phyloP scores from a whole-genome alignment of 768 basidiomycete genomes.

The Lactarius indigo region DNA sequence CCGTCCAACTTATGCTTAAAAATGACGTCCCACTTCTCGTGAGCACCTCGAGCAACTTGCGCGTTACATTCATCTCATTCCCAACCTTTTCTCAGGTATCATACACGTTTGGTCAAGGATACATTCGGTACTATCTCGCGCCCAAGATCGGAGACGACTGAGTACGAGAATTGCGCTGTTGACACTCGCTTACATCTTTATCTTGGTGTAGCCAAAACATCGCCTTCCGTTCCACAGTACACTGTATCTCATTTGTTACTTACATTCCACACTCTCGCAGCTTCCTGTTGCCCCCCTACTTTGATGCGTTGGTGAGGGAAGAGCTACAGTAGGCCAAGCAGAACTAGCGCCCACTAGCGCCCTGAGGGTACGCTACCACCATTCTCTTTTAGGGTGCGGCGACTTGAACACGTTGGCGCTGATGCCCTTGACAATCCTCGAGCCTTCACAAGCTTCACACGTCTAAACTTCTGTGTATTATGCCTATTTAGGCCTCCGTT shows the following conservation, averaged over 20 bases:
- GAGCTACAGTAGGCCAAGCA: background rate
- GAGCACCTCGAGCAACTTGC: conserved; percentile 29
- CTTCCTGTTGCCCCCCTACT: background rate
- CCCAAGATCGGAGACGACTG: conserved; percentile 92
- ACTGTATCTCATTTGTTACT: conserved; percentile 12
- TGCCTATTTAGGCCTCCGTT: background rate
- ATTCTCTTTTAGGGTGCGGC: background rate
- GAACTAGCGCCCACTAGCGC: background rate
- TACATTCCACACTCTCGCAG: background rate
- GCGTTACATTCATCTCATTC: background rate
- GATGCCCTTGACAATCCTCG: background rate
- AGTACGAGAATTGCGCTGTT: conserved; percentile 24
- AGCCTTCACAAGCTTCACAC: background rate
- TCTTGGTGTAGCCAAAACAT: background rate
- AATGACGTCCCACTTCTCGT: conserved; percentile 90
- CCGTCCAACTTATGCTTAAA: conserved; percentile 83
- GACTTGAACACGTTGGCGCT: background rate
- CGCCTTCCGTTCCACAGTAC: background rate
- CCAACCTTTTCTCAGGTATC: conserved; percentile 54
- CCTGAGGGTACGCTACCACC: background rate
- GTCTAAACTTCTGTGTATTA: background rate
- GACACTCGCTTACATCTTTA: background rate
- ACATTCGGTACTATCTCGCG: conserved; percentile 92
- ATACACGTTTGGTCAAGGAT: conserved; percentile 85
- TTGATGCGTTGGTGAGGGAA: background rate